These are phyloP conservation scores for Biscutella laevigata DNA, from an alignment of 441 rosid genomes.

Conservation along the genomic window DNA sequence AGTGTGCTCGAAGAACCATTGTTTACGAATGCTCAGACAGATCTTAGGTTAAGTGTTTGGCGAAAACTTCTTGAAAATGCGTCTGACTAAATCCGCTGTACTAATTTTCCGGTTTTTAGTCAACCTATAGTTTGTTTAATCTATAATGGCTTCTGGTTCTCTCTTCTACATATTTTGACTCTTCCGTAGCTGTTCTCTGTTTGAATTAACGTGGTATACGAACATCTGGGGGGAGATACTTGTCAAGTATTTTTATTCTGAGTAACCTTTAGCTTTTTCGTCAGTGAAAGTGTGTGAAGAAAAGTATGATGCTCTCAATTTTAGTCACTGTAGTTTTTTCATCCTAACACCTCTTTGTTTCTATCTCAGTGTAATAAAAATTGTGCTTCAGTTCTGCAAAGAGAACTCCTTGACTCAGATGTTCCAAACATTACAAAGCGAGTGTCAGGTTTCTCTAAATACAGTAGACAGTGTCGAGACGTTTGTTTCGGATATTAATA, in stretches of 20 bases:
- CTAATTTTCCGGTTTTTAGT: not conserved
- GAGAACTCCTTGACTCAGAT: constrained; percentile 91
- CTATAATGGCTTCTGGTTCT: not conserved
- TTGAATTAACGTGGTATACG: not conserved
- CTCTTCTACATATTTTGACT: not conserved
- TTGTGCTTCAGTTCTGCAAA: constrained; percentile 94
- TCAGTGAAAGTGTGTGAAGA: not conserved
- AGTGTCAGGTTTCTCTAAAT: constrained; percentile 90
- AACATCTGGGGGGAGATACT: not conserved
- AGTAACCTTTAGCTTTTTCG: not conserved
- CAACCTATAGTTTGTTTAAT: not conserved
- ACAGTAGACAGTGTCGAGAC: constrained; percentile 95
- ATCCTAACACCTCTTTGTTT: not conserved
- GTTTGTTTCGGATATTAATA: constrained; percentile 76
- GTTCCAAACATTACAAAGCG: constrained; percentile 87
- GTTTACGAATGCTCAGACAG: not conserved
- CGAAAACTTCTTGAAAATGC: not conserved
- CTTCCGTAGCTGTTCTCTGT: not conserved
- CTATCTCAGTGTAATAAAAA: constrained; percentile 71
- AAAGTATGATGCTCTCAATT: not conserved
- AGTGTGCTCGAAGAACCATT: not conserved
- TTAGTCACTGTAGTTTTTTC: not conserved
- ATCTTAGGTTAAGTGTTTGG: constrained; percentile 13
- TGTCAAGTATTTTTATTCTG: not conserved
- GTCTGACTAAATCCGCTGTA: not conserved